A percentile compares a stretch with the other conserved stretches of the same genome.
phyloP scores from a whole-genome alignment of 352 stramenopile genomes.

The Aphanomyces cochlioides region DNA sequence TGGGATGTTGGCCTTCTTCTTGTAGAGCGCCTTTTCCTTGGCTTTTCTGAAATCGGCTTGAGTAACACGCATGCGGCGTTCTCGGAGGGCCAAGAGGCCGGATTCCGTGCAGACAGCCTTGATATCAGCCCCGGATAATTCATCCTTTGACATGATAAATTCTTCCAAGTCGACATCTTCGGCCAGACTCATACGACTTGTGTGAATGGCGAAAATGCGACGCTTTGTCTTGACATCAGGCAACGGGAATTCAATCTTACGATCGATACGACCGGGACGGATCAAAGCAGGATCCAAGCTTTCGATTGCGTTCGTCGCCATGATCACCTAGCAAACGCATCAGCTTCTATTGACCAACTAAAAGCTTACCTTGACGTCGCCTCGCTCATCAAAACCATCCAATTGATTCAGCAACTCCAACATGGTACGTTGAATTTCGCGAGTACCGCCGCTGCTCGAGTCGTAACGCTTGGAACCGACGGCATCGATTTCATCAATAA shows the following conservation, averaged over 20 bases:
- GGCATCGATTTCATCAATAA: slow-evolving; percentile 99
- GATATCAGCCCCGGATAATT: slow-evolving; percentile 99
- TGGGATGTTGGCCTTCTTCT: slow-evolving; percentile 99
- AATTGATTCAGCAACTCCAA: slow-evolving; percentile 99
- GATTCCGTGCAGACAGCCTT: slow-evolving; percentile 99
- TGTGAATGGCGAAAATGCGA: slow-evolving; percentile 99
- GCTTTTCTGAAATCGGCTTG: slow-evolving; percentile 99
- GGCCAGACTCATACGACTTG: slow-evolving; percentile 95
- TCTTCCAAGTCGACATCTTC: slow-evolving; percentile 99
- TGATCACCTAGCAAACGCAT: slow-evolving; percentile 88
- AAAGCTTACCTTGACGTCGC: slow-evolving; percentile 94
- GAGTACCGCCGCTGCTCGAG: slow-evolving; percentile 94
- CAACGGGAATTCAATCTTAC: slow-evolving; percentile 99
- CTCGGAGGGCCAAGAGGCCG: slow-evolving; percentile 97
- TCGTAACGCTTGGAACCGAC: slow-evolving; percentile 99
- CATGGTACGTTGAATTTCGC: slow-evolving; percentile 99
- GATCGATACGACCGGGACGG: slow-evolving; percentile 98
- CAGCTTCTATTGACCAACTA: background rate
- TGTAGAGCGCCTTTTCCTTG: slow-evolving; percentile 99
- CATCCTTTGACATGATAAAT: slow-evolving; percentile 99
- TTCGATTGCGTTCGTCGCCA: slow-evolving; percentile 99
- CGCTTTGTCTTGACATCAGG: slow-evolving; percentile 99
- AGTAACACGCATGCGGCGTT: slow-evolving; percentile 99
- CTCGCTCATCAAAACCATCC: slow-evolving; percentile 99
- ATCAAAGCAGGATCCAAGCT: slow-evolving; percentile 98